Conservation (phyloP, 1,139 yeast species). For the Geotrichum carabidarum region DNA sequence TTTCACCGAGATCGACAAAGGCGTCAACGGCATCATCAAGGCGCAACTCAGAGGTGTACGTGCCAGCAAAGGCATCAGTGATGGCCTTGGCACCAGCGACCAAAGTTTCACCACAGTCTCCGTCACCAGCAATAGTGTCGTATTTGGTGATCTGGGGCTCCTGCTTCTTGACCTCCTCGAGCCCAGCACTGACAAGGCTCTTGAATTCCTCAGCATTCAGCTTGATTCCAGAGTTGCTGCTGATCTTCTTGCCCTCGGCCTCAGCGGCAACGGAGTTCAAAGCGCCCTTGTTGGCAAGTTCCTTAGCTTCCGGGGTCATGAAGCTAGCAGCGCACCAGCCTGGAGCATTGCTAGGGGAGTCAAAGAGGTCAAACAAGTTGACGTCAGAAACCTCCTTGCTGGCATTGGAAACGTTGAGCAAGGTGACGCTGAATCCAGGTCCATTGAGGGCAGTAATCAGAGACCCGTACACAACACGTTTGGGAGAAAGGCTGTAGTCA, state of each 20-base stretch:
- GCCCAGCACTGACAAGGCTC: slow-evolving; percentile 46
- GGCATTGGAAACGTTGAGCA: slow-evolving; percentile 58
- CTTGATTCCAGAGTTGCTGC: slow-evolving; percentile 37
- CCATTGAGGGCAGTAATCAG: slow-evolving; percentile 83
- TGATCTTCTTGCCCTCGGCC: slow-evolving; percentile 19
- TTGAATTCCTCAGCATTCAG: slow-evolving; percentile 44
- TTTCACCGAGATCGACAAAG: slow-evolving; percentile 58
- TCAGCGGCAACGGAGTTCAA: slow-evolving; percentile 23
- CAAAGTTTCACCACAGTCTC: slow-evolving; percentile 92
- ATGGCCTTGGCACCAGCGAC: slow-evolving; percentile 78
- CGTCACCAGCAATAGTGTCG: slow-evolving; percentile 91
- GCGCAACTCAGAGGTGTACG: slow-evolving; percentile 34
- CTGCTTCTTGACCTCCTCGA: slow-evolving; percentile 46
- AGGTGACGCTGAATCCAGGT: slow-evolving; percentile 82
- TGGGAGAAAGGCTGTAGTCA: slow-evolving; percentile 54
- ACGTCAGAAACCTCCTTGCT: slow-evolving; percentile 29
- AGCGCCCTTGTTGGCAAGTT: slow-evolving; percentile 39
- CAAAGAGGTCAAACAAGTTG: slow-evolving; percentile 46
- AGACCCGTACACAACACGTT: slow-evolving; percentile 63
- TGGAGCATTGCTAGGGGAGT: slow-evolving; percentile 68
- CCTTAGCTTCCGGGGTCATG: slow-evolving; percentile 37
- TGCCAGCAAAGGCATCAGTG: slow-evolving; percentile 42
- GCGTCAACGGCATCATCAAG: slow-evolving; percentile 51
- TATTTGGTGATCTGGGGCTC: slow-evolving; percentile 81
- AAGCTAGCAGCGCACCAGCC: slow-evolving; percentile 61